These are phyloP conservation scores for Trichoderma harzianum DNA, from an alignment of 2,329 filamentous ascomycete species.

Conservation along the genomic window DNA sequence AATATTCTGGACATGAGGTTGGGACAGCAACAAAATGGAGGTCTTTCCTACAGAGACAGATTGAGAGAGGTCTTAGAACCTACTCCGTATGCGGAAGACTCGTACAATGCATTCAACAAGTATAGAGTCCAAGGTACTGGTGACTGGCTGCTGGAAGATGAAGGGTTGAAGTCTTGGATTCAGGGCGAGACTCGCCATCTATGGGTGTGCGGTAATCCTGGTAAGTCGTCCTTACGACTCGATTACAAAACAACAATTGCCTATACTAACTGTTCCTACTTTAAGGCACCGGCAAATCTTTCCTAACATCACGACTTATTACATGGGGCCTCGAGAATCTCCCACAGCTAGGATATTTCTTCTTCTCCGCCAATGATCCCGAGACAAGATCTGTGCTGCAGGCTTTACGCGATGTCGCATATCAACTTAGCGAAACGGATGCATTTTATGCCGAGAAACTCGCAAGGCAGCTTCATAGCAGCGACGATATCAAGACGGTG, in stretches of 20 bases:
- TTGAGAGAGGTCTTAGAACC: conserved; percentile 41
- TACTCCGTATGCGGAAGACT: conserved; percentile 42
- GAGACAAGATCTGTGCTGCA: conserved; percentile 44
- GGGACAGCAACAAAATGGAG: conserved; percentile 35
- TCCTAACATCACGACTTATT: conserved; percentile 43
- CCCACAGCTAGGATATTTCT: conserved; percentile 43
- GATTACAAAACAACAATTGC: too few relatives aligned
- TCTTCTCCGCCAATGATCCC: conserved; percentile 47
- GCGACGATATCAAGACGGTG: conserved; percentile 42
- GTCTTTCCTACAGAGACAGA: conserved; percentile 34
- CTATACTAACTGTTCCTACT: not conserved
- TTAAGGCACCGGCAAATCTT: conserved; percentile 45
- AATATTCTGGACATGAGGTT: conserved; percentile 33
- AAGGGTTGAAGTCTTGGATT: conserved; percentile 39
- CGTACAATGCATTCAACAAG: conserved; percentile 40
- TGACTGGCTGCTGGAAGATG: conserved; percentile 44
- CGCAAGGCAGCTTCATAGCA: conserved; percentile 32
- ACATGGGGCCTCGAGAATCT: conserved; percentile 36
- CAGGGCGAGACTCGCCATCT: conserved; percentile 38
- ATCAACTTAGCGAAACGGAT: conserved; percentile 45
- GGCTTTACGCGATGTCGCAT: conserved; percentile 44
- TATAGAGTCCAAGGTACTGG: conserved; percentile 41
- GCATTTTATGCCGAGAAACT: conserved; percentile 43
- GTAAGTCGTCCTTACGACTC: conserved; percentile 22
- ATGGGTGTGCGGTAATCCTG: conserved; percentile 44